Evolutionary conservation across 163 green algal species (phyloP).

Genomic region (Prototheca wickerhamii): DNA sequence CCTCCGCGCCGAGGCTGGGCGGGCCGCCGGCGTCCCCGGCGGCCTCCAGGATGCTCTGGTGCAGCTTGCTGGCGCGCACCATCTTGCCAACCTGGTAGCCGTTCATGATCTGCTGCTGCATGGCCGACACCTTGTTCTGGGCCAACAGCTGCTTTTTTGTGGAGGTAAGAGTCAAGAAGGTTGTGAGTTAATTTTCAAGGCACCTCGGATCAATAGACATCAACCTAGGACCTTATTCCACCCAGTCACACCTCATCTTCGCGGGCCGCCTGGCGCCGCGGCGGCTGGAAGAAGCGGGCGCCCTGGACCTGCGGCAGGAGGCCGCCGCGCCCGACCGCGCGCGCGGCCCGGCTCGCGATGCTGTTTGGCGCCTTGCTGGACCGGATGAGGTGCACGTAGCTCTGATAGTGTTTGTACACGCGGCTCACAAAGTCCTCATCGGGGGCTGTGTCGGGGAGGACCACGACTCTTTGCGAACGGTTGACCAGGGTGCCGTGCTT

Average conservation of each 20-base stretch:
- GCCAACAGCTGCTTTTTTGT: not conserved
- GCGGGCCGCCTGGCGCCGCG: not conserved
- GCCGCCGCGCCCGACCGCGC: not conserved
- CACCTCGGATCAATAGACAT: too few species aligned
- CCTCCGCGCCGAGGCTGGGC: not conserved
- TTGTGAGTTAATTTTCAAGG: too few species aligned
- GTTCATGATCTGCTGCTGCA: conserved; percentile 4
- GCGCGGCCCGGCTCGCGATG: not conserved
- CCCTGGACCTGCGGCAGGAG: not conserved
- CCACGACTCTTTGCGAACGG: not conserved
- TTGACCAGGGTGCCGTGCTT: not conserved
- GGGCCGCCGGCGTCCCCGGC: too few species aligned
- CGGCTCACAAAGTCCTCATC: not conserved
- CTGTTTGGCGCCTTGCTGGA: not conserved
- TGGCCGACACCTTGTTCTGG: not conserved
- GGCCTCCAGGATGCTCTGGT: not conserved
- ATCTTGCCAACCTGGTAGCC: conserved; percentile 6
- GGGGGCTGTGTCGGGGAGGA: not conserved
- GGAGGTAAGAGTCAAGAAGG: not conserved
- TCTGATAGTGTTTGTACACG: not conserved
- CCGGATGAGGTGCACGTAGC: not conserved
- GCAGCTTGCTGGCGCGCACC: not conserved
- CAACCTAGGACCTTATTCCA: too few species aligned
- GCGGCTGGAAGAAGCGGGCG: not conserved
- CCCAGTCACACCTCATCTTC: too few species aligned